Conservation (phyloP, 345 rosid genomes). For the Aquilaria sinensis region DNA sequence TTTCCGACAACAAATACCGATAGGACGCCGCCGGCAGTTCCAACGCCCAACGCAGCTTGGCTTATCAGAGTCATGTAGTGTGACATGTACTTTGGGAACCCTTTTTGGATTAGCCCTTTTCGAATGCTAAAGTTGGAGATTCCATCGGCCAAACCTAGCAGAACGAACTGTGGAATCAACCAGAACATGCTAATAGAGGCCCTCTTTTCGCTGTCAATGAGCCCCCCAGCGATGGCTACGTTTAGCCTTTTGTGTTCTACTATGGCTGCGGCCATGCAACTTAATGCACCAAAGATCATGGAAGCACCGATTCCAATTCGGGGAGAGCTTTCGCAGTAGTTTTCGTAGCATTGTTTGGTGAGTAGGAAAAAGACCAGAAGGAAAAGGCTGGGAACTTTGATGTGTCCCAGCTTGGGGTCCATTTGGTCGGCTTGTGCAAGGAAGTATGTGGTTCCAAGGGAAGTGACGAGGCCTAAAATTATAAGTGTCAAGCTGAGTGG, state of each 20-base stretch:
- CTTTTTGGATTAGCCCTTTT: too few relatives aligned
- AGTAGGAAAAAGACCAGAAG: constrained; percentile 24
- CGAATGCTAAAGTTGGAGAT: constrained; percentile 22
- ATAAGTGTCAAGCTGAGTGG: constrained; percentile 28
- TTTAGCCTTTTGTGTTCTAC: constrained; percentile 27
- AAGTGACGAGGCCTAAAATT: constrained; percentile 23
- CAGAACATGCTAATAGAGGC: constrained; percentile 30
- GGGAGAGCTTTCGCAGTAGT: constrained; percentile 3
- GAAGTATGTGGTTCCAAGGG: constrained; percentile 32
- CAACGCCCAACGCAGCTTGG: constrained; percentile 23
- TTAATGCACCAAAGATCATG: constrained; percentile 25
- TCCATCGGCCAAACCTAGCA: constrained; percentile 27
- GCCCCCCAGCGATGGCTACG: constrained; percentile 14
- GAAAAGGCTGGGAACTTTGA: constrained; percentile 26
- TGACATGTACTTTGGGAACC: constrained; percentile 26
- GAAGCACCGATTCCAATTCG: constrained; percentile 28
- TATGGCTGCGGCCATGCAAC: constrained; percentile 31
- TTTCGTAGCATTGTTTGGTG: background rate
- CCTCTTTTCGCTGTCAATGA: constrained; percentile 16
- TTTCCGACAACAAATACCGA: constrained; percentile 25
- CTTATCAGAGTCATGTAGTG: constrained; percentile 19
- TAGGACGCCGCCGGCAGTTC: constrained; percentile 18
- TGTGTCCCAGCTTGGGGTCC: constrained; percentile 21
- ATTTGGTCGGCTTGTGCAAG: constrained; percentile 33
- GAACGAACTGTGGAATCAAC: constrained; percentile 33